These are phyloP conservation scores for Talaromyces pinophilus DNA, from an alignment of 2,329 filamentous ascomycete species.

Conservation along the genomic window DNA sequence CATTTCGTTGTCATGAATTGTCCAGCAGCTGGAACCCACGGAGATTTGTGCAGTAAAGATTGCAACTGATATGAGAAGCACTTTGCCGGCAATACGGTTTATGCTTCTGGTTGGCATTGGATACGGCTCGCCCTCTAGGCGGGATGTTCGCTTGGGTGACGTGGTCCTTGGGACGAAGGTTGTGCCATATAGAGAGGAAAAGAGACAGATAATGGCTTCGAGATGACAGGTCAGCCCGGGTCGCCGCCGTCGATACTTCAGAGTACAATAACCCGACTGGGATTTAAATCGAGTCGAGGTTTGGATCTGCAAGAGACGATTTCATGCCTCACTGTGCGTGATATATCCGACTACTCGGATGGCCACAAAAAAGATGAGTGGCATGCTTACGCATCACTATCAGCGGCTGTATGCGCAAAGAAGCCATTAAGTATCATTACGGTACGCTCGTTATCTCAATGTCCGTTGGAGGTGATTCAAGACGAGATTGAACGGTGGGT, in stretches of 20 bases:
- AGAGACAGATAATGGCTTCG: conserved; percentile 1
- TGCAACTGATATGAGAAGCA: conserved; percentile 14
- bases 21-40: too few relatives aligned
- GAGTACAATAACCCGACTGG: conserved; percentile 12
- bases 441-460: too few relatives aligned
- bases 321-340: too few relatives aligned
- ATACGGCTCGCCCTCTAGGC: conserved; percentile 1
- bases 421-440: too few relatives aligned
- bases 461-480: too few relatives aligned
- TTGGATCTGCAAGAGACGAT: background rate
- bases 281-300: background rate
- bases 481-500: too few relatives aligned
- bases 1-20: too few relatives aligned
- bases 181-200: background rate
- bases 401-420: too few relatives aligned
- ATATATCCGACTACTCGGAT: too few relatives aligned
- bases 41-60: background rate
- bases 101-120: conserved; percentile 12
- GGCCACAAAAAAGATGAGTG: too few relatives aligned
- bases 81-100: conserved; percentile 15
- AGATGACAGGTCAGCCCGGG: background rate
- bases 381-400: too few relatives aligned
- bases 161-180: conserved; percentile 24
- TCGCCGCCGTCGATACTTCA: conserved; percentile 5
- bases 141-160: conserved; percentile 31